A percentile compares a stretch with the other conserved stretches of the same genome.
phyloP scores from a whole-genome alignment of 352 stramenopile genomes.

The Elongisporangium anandrum region DNA sequence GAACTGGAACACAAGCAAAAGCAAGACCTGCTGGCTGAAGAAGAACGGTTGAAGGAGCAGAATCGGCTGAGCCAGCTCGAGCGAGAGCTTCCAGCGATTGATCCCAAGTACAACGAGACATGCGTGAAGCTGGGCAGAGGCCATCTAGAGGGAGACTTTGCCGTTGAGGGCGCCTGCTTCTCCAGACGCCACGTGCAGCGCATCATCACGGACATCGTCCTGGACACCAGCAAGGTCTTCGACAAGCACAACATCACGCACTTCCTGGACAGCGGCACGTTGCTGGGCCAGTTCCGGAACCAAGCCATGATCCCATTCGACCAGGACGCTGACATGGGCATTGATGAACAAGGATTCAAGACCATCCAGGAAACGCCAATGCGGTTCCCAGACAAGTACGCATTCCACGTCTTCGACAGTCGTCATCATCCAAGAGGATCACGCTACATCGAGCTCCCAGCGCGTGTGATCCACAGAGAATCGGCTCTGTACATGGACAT shows the following conservation, averaged over 20 bases:
- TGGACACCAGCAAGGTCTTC: constrained; percentile 12
- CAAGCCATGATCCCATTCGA: constrained; percentile 20
- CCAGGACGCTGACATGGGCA: constrained; percentile 22
- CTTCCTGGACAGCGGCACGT: constrained; percentile 25
- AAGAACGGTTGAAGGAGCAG: not conserved
- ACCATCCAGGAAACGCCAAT: constrained; percentile 9
- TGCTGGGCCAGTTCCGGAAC: constrained; percentile 16
- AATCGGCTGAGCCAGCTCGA: not conserved
- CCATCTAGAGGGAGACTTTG: not conserved
- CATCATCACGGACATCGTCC: constrained; percentile 20
- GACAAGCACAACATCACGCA: constrained; percentile 16
- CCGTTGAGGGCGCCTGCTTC: not conserved
- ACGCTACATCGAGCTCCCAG: constrained; percentile 18
- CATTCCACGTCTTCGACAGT: constrained; percentile 15
- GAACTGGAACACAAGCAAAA: not conserved
- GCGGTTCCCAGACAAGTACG: constrained; percentile 13
- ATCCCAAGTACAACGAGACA: not conserved
- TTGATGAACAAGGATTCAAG: constrained; percentile 9
- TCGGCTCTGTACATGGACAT: constrained; percentile 26
- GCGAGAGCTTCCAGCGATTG: not conserved
- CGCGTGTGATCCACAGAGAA: constrained; percentile 13
- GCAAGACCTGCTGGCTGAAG: not conserved
- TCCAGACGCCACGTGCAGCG: constrained; percentile 5
- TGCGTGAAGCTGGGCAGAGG: not conserved
- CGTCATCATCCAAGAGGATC: constrained; percentile 7